phyloP scores from a whole-genome alignment of 164 flowering plant genomes.

The Umbellularia californica region DNA sequence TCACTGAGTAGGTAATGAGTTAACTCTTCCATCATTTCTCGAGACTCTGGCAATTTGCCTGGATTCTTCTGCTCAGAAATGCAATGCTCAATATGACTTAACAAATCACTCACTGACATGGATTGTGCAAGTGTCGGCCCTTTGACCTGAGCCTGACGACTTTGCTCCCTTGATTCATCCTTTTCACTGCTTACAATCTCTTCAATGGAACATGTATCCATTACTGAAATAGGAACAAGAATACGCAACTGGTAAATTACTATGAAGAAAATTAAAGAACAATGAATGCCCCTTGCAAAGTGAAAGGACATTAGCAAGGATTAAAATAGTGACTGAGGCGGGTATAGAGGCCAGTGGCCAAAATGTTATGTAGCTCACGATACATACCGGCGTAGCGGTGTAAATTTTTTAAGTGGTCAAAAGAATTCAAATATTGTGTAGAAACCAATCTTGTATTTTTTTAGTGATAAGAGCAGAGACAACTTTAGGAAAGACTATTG shows the following conservation, averaged over 20 bases:
- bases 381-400: too few relatives aligned
- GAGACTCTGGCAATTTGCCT: slow-evolving; percentile 38
- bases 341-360: too few relatives aligned
- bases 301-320: too few relatives aligned
- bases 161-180: slow-evolving; percentile 22
- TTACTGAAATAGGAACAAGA: slow-evolving; percentile 24
- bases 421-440: too few relatives aligned
- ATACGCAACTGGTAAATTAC: background rate
- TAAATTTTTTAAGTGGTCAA: too few relatives aligned
- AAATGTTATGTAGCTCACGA: too few relatives aligned
- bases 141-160: slow-evolving; percentile 46
- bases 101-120: slow-evolving; percentile 73
- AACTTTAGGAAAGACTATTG: too few relatives aligned
- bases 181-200: slow-evolving; percentile 31
- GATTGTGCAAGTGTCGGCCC: slow-evolving; percentile 55
- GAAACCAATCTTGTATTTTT: too few relatives aligned
- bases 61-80: slow-evolving; percentile 59
- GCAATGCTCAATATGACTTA: slow-evolving; percentile 62
- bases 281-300: too few relatives aligned
- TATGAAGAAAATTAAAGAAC: too few relatives aligned
- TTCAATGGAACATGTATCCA: slow-evolving; percentile 46
- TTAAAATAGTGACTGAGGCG: too few relatives aligned
- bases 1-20: slow-evolving; percentile 63
- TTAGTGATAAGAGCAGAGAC: too few relatives aligned
- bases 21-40: slow-evolving; percentile 53